These are phyloP conservation scores for Wickerhamomyces canadensis DNA, from an alignment of 805 yeast genomes.

Conservation along the genomic window DNA sequence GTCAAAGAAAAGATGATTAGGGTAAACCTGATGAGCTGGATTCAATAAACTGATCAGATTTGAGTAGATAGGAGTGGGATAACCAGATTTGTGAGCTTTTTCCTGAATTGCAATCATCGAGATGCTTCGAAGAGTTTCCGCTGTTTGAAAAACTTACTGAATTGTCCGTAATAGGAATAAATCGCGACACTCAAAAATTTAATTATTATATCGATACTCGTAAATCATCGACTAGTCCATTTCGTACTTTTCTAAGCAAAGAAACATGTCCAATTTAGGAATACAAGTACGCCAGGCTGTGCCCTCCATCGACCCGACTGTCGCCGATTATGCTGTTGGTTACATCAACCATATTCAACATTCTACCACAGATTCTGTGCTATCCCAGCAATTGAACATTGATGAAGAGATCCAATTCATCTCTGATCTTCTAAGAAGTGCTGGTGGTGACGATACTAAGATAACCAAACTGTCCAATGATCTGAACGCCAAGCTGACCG, in stretches of 20 bases:
- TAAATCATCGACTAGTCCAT: no score
- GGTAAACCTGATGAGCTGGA: no score
- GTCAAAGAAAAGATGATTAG: no score
- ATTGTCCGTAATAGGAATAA: no score
- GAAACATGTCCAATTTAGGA: conserved; percentile 32
- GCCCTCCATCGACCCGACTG: conserved; percentile 80
- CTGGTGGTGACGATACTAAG: conserved; percentile 69
- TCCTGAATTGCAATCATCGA: no score
- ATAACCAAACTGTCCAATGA: conserved; percentile 43
- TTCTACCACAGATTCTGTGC: conserved; percentile 76
- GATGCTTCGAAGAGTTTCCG: no score
- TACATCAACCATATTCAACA: conserved; percentile 78
- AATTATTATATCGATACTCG: no score
- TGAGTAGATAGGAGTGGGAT: no score
- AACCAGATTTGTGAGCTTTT: no score
- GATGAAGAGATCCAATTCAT: conserved; percentile 65
- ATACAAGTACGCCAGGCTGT: conserved; percentile 79
- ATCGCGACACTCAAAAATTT: no score
- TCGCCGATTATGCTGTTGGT: conserved; percentile 85
- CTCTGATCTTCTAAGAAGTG: conserved; percentile 59
- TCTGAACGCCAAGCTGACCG: conserved; percentile 42
- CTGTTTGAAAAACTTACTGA: no score
- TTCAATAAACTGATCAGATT: no score
- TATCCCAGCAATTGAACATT: conserved; percentile 66
- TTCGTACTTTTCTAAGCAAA: not conserved